A percentile compares a stretch with the other conserved stretches of the same genome.
Evolutionary conservation across 345 rosid species (phyloP).

Genomic region (Turnera subulata): DNA sequence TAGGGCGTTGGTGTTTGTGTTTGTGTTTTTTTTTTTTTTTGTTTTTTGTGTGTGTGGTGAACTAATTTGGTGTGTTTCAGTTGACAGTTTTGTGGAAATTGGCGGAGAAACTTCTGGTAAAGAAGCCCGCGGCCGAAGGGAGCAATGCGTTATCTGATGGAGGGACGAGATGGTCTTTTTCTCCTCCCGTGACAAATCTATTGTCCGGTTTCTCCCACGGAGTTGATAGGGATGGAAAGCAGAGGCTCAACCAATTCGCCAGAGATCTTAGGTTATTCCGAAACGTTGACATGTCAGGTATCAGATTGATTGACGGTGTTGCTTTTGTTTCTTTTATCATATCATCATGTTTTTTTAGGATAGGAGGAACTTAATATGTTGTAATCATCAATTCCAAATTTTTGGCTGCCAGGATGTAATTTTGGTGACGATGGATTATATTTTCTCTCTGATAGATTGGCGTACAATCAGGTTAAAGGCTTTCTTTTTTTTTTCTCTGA

Average conservation of each 20-base stretch:
- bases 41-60: neutral
- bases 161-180: slow-evolving; percentile 74
- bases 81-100: slow-evolving; percentile 94
- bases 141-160: slow-evolving; percentile 44
- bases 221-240: slow-evolving; percentile 66
- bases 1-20: no score
- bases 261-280: slow-evolving; percentile 70
- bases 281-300: slow-evolving; percentile 95
- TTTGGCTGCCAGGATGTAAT: slow-evolving; percentile 60
- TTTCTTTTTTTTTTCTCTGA: slow-evolving; percentile 2
- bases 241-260: slow-evolving; percentile 77
- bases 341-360: neutral
- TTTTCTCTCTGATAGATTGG: slow-evolving; percentile 85
- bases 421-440: slow-evolving; percentile 93
- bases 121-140: slow-evolving; percentile 43
- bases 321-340: neutral
- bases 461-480: slow-evolving; percentile 73
- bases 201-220: slow-evolving; percentile 60
- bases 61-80: slow-evolving; percentile 69
- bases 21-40: neutral
- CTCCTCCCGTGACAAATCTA: slow-evolving; percentile 68
- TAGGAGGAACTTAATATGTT: neutral
- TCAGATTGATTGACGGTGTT: no score
- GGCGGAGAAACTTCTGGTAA: slow-evolving; percentile 62
- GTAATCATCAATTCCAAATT: neutral